A percentile compares a stretch with the other conserved stretches of the same genome.
Conservation (phyloP, 192 early-diverging fungal species). For the Coemansia sp. region DNA sequence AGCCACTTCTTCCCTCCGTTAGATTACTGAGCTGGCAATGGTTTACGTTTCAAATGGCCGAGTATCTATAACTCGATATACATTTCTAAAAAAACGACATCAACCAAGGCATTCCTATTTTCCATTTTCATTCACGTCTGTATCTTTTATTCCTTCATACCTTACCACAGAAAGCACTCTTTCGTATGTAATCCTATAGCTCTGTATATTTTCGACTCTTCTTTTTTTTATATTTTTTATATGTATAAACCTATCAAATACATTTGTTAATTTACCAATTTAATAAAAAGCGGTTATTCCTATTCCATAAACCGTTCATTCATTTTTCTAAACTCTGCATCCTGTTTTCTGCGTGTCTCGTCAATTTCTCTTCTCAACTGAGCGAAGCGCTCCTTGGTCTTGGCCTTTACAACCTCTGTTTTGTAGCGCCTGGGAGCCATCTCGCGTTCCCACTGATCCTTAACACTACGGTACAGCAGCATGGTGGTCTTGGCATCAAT, state of each 20-base stretch:
- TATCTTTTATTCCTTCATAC: no score
- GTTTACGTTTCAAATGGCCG: no score
- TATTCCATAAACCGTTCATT: no score
- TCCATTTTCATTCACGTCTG: neutral
- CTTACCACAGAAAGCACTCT: no score
- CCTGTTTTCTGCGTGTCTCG: conserved; percentile 12
- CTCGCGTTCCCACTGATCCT: conserved; percentile 74
- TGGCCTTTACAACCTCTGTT: conserved; percentile 15
- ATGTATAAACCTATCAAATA: no score
- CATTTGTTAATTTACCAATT: no score
- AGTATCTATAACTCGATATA: no score
- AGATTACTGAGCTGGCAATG: conserved; percentile 11
- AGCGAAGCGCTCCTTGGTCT: conserved; percentile 41
- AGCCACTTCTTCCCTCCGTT: conserved; percentile 48
- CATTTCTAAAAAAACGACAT: neutral
- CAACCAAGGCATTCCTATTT: no score
- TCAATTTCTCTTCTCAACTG: conserved; percentile 31
- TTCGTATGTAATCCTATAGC: no score
- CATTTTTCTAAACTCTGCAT: no score
- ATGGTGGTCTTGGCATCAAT: conserved; percentile 89
- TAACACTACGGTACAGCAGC: conserved; percentile 80
- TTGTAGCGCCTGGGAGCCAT: conserved; percentile 41
- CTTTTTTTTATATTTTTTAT: conserved; percentile 1
- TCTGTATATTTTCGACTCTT: no score
- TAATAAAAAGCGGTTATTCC: no score